These are phyloP conservation scores for Ensete glaucum DNA, from an alignment of 176 grass and related monocot species.

Conservation along the genomic window DNA sequence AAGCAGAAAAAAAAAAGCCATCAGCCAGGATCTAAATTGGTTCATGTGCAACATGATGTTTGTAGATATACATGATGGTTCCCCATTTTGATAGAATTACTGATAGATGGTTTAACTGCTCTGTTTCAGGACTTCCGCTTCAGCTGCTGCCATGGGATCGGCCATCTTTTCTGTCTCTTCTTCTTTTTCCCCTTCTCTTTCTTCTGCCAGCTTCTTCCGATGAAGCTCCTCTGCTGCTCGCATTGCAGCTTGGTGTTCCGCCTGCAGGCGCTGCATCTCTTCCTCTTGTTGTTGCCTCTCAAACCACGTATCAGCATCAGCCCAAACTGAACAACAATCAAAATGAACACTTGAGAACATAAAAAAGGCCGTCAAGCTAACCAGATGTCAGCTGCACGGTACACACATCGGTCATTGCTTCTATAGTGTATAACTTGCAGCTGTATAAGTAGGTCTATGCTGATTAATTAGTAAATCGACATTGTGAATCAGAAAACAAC, in stretches of 20 bases:
- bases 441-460: too few relatives aligned
- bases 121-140: conserved; percentile 47
- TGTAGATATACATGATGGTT: not conserved
- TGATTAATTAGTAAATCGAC: too few relatives aligned
- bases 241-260: conserved; percentile 86
- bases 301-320: conserved; percentile 97
- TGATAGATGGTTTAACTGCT: not conserved
- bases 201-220: conserved; percentile 52
- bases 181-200: conserved; percentile 91
- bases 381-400: too few relatives aligned
- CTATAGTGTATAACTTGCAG: too few relatives aligned
- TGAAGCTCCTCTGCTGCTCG: conserved; percentile 79
- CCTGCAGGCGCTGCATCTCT: conserved; percentile 79
- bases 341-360: not conserved
- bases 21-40: not conserved
- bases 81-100: not conserved
- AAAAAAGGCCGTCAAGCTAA: too few relatives aligned
- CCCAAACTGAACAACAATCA: conserved; percentile 60
- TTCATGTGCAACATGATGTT: not conserved
- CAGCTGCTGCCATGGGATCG: conserved; percentile 70
- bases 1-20: not conserved
- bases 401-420: too few relatives aligned
- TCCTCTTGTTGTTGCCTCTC: conserved; percentile 99
- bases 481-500: not conserved
- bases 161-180: conserved; percentile 34